Conservation (phyloP, 495 filamentous ascomycete genomes). For the Aspergillus bertholletiae region DNA sequence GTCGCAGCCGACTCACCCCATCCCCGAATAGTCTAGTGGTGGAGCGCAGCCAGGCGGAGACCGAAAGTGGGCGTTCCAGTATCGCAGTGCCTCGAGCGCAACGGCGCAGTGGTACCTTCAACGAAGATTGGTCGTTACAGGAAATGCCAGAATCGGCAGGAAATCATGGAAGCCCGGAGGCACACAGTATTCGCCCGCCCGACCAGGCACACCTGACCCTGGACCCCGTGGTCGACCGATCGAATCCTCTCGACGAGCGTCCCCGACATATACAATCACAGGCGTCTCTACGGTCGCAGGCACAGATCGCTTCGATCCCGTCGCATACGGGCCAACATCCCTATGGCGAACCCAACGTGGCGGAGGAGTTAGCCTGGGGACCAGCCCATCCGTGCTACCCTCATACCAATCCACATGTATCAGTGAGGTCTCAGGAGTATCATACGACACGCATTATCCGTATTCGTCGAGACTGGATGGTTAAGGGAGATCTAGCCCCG, state of each 20-base stretch:
- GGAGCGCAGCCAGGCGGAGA: slow-evolving; percentile 54
- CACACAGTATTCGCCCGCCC: slow-evolving; percentile 29
- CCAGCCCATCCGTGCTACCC: slow-evolving; percentile 89
- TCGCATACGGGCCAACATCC: slow-evolving; percentile 44
- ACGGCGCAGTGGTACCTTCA: slow-evolving; percentile 32
- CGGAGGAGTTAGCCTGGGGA: slow-evolving; percentile 66
- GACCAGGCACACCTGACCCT: slow-evolving; percentile 29
- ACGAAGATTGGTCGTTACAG: slow-evolving; percentile 33
- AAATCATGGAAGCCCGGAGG: slow-evolving; percentile 26
- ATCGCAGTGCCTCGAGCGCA: slow-evolving; percentile 63
- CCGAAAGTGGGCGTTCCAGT: slow-evolving; percentile 59
- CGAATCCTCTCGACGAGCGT: slow-evolving; percentile 16
- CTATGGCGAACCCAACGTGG: slow-evolving; percentile 45
- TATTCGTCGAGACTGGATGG: slow-evolving; percentile 85
- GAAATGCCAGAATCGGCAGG: slow-evolving; percentile 46
- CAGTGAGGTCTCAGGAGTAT: slow-evolving; percentile 68
- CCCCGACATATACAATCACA: slow-evolving; percentile 38
- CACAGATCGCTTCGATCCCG: slow-evolving; percentile 38
- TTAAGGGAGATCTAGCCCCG: slow-evolving; percentile 85
- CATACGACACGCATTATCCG: slow-evolving; percentile 83
- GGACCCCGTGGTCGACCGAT: slow-evolving; percentile 18
- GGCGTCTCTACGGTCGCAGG: slow-evolving; percentile 39
- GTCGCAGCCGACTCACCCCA: slow-evolving; percentile 50
- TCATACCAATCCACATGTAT: slow-evolving; percentile 89
- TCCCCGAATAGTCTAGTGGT: slow-evolving; percentile 61